Percentiles rank a stretch among this genome's conserved stretches.
phyloP scores from a whole-genome alignment of 2,329 filamentous ascomycete species.

The Pestalotiopsis sp. region DNA sequence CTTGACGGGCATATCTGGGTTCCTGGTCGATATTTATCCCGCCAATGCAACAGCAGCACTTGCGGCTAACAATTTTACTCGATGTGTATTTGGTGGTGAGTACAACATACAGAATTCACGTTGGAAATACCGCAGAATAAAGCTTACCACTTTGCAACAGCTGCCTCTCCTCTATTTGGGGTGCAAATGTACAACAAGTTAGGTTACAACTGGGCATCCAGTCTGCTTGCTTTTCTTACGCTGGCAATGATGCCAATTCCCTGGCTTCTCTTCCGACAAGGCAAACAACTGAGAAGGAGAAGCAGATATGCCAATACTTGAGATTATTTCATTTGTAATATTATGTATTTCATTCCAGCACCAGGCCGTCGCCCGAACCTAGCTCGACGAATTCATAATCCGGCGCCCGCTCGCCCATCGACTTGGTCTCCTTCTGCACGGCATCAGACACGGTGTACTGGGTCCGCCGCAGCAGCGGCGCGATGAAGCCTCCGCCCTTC shows the following conservation, averaged over 20 bases:
- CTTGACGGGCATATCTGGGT: slow-evolving; percentile 53
- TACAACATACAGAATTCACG: neutral
- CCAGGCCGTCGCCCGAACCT: slow-evolving; percentile 56
- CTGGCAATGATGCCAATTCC: neutral
- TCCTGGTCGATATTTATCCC: slow-evolving; percentile 52
- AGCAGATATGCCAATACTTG: neutral
- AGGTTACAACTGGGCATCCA: neutral
- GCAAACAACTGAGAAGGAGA: neutral
- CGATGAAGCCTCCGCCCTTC: slow-evolving; percentile 58
- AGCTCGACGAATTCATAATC: slow-evolving; percentile 54
- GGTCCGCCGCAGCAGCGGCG: slow-evolving; percentile 50
- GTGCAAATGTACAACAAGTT: neutral
- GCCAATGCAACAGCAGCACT: slow-evolving; percentile 72
- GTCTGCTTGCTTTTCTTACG: neutral
- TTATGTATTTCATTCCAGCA: slow-evolving; percentile 38
- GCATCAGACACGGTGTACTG: slow-evolving; percentile 46
- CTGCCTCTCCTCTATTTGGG: neutral
- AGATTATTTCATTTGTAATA: neutral
- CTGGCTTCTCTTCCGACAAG: neutral
- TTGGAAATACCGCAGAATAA: too few species aligned
- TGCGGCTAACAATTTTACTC: slow-evolving; percentile 66
- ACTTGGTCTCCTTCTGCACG: slow-evolving; percentile 37
- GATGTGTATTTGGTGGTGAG: slow-evolving; percentile 26
- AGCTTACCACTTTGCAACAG: neutral
- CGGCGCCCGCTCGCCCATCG: slow-evolving; percentile 34